Percentiles rank a stretch among this genome's conserved stretches.
Conservation (phyloP, 2,329 filamentous ascomycete genomes). For the Ophiostoma piceae region DNA sequence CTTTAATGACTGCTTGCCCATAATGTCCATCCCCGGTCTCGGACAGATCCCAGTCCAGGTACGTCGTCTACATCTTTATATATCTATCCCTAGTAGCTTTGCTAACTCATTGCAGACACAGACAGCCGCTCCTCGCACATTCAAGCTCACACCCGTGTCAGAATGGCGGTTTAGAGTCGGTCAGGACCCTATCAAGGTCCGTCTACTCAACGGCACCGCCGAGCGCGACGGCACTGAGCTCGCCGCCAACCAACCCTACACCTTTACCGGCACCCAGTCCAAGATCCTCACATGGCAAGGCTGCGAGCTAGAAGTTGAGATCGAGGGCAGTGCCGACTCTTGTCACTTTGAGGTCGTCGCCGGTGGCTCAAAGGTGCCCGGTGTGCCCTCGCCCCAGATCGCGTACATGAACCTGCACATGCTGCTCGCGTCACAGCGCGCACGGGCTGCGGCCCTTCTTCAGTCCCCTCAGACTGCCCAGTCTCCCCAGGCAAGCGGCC, state of each 20-base stretch:
- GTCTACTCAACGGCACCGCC: constrained; percentile 74
- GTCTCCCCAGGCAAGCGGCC: constrained; percentile 48
- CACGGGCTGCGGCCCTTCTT: constrained; percentile 47
- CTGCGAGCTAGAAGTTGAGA: constrained; percentile 78
- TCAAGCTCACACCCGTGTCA: constrained; percentile 56
- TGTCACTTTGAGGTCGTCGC: constrained; percentile 56
- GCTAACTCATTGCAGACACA: constrained; percentile 19
- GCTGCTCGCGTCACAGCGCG: constrained; percentile 69
- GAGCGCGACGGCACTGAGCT: constrained; percentile 96
- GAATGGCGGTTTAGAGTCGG: constrained; percentile 78
- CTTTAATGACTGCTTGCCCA: constrained; percentile 3
- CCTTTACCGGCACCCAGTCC: constrained; percentile 73
- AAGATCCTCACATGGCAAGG: constrained; percentile 92
- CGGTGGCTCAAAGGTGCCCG: constrained; percentile 34
- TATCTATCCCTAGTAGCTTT: neutral
- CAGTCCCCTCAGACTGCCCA: constrained; percentile 18
- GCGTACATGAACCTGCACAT: constrained; percentile 83
- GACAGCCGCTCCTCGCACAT: constrained; percentile 42
- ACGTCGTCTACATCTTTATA: neutral
- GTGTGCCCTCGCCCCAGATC: constrained; percentile 60
- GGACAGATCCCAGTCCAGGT: constrained; percentile 61
- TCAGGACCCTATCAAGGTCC: constrained; percentile 41
- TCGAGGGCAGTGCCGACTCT: constrained; percentile 59
- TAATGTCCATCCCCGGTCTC: constrained; percentile 69
- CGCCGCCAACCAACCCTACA: constrained; percentile 71